Base-by-base conservation (phyloP, 2,329 filamentous ascomycete genomes). In the Fonsecaea monophora region DNA sequence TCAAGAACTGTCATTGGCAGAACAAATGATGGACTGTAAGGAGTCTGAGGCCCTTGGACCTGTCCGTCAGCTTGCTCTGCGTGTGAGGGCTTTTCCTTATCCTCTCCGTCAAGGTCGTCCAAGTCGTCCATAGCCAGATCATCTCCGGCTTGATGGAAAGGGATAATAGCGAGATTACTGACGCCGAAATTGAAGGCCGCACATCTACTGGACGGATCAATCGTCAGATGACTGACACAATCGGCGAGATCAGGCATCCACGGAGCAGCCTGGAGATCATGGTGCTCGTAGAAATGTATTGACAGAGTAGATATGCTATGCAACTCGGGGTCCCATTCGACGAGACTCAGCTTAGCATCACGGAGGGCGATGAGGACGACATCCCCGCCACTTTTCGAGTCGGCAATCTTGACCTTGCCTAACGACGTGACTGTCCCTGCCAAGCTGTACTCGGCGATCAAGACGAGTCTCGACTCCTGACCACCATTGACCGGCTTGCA, bases 231-330 rank as follows among this genome's bases (percentile, higher is more conserved):
- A 77, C 91, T 97, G 78, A 89, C 86, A 76, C 90, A 92, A 69
- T 91, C 87, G 76, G 87, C 88, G 74, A 96, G 81, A 63, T 90
- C 86, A 60, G 90, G 86, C 59, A 90, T 89, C 90, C 93, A 97
- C 0, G 94, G 94, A 69, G 88, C 90, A 61, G 90, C 89, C 71
- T 90, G 88, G 68, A 94, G 83, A 76, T 97, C 94, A 75, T 97
- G 94, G 77, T 95, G 92, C 78, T 99, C 95, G 80, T 98, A 99
- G 83, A 94, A 98, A 82, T 99, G 95, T 74, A 99, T 94, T 60
- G 94, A 98, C 70, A 95, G 87, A 61, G 94, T 98, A 73, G 90
- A 89, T 73, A 98, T 89, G 60, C 87, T 87, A 78, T 91, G 85
- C 72, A 87, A 88, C 76, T 90, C 88, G 8, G 92, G 89, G 77